A percentile compares a stretch with the other conserved stretches of the same genome.
These are phyloP conservation scores for Eremochloa ophiuroides DNA, from an alignment of 176 grass and related monocot genomes.

Conservation along the genomic window DNA sequence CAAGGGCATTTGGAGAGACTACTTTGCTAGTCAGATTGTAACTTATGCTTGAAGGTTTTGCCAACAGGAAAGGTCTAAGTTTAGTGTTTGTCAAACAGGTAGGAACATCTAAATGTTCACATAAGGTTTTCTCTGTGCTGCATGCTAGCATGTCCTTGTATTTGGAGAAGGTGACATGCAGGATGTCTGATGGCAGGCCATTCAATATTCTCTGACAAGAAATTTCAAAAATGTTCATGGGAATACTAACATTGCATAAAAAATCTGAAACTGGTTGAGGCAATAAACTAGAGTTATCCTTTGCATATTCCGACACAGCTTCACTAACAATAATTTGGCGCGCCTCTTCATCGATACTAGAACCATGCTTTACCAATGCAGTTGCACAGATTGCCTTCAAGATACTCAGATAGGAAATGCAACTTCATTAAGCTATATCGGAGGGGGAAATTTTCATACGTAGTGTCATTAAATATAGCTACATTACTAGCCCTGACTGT, in stretches of 20 bases:
- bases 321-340: conserved; percentile 49
- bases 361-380: conserved; percentile 42
- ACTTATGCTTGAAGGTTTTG: conserved; percentile 61
- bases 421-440: conserved; percentile 46
- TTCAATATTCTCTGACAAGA: conserved; percentile 63
- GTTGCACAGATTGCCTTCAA: conserved; percentile 59
- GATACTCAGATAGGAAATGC: conserved; percentile 50
- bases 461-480: conserved; percentile 21
- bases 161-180: conserved; percentile 55
- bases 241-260: conserved; percentile 51
- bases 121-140: background rate
- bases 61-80: conserved; percentile 48
- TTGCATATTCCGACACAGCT: conserved; percentile 52
- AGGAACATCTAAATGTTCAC: conserved; percentile 77
- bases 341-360: conserved; percentile 15
- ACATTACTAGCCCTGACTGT: conserved; percentile 22
- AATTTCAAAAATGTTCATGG: conserved; percentile 80
- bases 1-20: conserved; percentile 39
- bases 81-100: conserved; percentile 22
- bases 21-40: conserved; percentile 53
- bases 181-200: conserved; percentile 47
- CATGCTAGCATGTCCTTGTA: conserved; percentile 57
- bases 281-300: conserved; percentile 29
- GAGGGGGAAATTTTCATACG: conserved; percentile 3
- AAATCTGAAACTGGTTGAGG: conserved; percentile 50